Evolutionary conservation across 345 rosid species (phyloP), one percentile per base, ranked within the genome.

Genomic region (Limnanthes douglasii): DNA sequence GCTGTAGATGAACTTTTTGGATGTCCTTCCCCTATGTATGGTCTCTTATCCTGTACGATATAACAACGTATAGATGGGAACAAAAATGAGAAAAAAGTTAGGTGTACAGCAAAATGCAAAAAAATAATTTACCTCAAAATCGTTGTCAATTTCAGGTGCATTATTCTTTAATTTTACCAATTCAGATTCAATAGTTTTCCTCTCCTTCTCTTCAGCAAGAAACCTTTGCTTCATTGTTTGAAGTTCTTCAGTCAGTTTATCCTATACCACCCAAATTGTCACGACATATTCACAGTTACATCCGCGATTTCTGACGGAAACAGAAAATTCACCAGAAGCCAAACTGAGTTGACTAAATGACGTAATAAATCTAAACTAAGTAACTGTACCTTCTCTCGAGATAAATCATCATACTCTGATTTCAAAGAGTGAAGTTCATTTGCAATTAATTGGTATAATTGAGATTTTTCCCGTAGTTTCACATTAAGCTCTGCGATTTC

Each of bases 101-200:
- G n/a, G n/a, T n/a, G n/a, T n/a, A n/a, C n/a, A n/a, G n/a, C n/a
- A n/a, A n/a, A n/a, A n/a, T n/a, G n/a, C n/a, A n/a, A n/a, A n/a
- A n/a, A n/a, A 12, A n/a, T 31, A 48, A 37, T 37, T 39, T 46
- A 69, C 86, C 80, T 72, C 75, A 30, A 56, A 70, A 41, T 63
- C 66, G 12, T 41, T 53, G 44, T 65, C 75, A 53, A 46, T 56
- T 42, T 73, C 94, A 35, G 67, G 51, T 53, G 50, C 44, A 36
- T 41, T 52, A 68, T 51, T 75, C 65, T 78, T 78, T 24, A 65
- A 46, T 59, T 73, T 73, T 37, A 46, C 42, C 35, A 82, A 57
- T 49, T 82, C 94, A 47, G 57, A 31, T 50, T 86, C 93, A 31
- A 69, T 14, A 37, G 50, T 51, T 57, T 65, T 82, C 63, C 88